Evolutionary conservation across 495 filamentous ascomycete genomes (phyloP).

Genomic region (Parathielavia hyrcaniae): DNA sequence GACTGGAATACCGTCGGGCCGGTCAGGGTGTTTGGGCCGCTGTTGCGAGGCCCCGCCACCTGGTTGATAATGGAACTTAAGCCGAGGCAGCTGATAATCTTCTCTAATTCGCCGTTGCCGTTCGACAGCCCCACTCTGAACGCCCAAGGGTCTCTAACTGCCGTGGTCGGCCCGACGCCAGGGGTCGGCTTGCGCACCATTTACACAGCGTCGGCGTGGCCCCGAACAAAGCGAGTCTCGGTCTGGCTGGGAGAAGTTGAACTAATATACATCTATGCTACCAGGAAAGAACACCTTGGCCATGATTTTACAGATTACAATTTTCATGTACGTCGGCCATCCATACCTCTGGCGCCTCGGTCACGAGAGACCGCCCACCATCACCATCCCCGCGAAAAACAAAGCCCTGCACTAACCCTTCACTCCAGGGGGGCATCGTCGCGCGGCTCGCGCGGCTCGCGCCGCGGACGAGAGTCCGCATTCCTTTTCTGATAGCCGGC

Average conservation of each 20-base stretch:
- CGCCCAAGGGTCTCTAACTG: not conserved
- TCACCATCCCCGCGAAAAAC: too few relatives aligned
- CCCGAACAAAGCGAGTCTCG: not conserved
- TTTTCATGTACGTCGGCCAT: not conserved
- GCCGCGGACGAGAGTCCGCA: not conserved
- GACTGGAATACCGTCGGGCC: not conserved
- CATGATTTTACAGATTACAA: slow-evolving; percentile 4
- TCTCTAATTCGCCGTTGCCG: not conserved
- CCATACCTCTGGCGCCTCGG: too few relatives aligned
- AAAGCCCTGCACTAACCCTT: not conserved
- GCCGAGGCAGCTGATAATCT: slow-evolving; percentile 13
- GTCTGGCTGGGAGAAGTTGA: not conserved
- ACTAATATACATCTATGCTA: slow-evolving; percentile 3
- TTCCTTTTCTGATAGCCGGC: slow-evolving; percentile 9
- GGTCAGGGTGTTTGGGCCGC: slow-evolving; percentile 2
- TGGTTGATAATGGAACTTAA: not conserved
- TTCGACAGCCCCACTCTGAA: slow-evolving; percentile 6
- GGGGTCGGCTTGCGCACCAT: too few relatives aligned
- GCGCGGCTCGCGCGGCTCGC: not conserved
- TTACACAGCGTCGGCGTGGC: not conserved
- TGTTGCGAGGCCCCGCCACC: slow-evolving; percentile 9
- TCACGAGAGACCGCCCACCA: too few relatives aligned
- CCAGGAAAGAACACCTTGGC: not conserved
- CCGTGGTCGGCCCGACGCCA: too few relatives aligned
- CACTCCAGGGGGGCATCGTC: not conserved